Conservation (phyloP, 371 early-diverging fungal genomes). For the Mucor ambiguus region DNA sequence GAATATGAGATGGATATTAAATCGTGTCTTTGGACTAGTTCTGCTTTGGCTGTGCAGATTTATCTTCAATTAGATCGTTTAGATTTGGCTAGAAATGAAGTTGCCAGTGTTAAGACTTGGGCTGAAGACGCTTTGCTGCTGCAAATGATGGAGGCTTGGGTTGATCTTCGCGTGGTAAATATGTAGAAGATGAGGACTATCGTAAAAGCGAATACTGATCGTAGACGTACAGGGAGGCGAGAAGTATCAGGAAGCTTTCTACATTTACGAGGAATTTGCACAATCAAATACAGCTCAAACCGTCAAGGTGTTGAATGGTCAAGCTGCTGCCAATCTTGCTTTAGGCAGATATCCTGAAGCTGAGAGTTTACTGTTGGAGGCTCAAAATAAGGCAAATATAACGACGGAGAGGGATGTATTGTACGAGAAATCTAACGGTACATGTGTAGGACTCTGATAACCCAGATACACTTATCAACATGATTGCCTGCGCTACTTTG, state of each 20-base stretch:
- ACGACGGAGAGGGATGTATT: neutral
- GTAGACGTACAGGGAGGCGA: conserved; percentile 63
- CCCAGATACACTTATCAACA: conserved; percentile 88
- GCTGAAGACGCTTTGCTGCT: conserved; percentile 90
- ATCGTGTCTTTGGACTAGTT: conserved; percentile 39
- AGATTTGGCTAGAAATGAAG: conserved; percentile 87
- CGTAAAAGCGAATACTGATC: neutral
- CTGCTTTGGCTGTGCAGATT: conserved; percentile 77
- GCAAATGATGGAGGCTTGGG: conserved; percentile 95
- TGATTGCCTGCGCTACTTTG: conserved; percentile 72
- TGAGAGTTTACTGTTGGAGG: conserved; percentile 79
- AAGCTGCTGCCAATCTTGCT: conserved; percentile 86
- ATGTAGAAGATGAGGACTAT: neutral
- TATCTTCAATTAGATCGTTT: conserved; percentile 81
- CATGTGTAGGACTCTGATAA: conserved; percentile 67
- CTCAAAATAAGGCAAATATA: conserved; percentile 66
- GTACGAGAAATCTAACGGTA: neutral
- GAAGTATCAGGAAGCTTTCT: conserved; percentile 87
- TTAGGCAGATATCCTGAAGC: conserved; percentile 87
- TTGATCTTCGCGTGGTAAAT: conserved; percentile 67
- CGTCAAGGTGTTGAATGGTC: conserved; percentile 76
- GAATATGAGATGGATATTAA: neutral
- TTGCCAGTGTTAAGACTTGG: conserved; percentile 76
- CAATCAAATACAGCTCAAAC: conserved; percentile 76
- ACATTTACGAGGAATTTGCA: conserved; percentile 93